Evolutionary conservation across 2,329 filamentous ascomycete species (phyloP).

Genomic region (Trichoderma semiorbis): DNA sequence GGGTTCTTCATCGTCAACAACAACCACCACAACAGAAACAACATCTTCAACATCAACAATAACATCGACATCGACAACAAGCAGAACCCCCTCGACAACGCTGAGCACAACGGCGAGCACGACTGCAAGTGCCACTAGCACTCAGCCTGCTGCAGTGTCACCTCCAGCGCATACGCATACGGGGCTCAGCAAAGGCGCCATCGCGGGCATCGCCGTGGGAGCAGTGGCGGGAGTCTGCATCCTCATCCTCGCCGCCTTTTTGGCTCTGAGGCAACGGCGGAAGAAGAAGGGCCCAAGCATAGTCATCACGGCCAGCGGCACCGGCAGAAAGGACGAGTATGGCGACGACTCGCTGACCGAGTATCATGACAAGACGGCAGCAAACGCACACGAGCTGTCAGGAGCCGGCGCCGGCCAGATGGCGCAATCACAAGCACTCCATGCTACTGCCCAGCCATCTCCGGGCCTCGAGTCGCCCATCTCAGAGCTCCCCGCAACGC

Average conservation of each 20-base stretch:
- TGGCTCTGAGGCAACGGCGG: background rate
- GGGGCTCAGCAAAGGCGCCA: slow-evolving; percentile 7
- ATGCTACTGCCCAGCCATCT: background rate
- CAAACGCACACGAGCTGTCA: background rate
- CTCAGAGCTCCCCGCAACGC: slow-evolving; percentile 13
- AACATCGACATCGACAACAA: background rate
- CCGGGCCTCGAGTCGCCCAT: background rate
- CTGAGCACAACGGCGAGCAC: background rate
- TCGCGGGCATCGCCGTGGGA: slow-evolving; percentile 4
- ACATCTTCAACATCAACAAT: background rate
- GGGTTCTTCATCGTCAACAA: background rate
- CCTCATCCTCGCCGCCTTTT: background rate
- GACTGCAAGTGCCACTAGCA: background rate
- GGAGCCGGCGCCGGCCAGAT: background rate
- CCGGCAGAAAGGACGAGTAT: background rate
- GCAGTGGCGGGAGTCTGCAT: background rate
- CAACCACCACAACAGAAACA: background rate
- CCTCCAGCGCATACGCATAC: background rate
- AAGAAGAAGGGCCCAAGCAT: background rate
- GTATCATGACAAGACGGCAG: background rate
- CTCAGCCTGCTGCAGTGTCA: background rate
- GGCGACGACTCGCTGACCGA: background rate
- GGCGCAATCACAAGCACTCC: background rate
- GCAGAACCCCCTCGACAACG: background rate
- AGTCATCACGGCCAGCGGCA: background rate